Conservation (phyloP, 441 rosid species). For the Gossypium davidsonii region DNA sequence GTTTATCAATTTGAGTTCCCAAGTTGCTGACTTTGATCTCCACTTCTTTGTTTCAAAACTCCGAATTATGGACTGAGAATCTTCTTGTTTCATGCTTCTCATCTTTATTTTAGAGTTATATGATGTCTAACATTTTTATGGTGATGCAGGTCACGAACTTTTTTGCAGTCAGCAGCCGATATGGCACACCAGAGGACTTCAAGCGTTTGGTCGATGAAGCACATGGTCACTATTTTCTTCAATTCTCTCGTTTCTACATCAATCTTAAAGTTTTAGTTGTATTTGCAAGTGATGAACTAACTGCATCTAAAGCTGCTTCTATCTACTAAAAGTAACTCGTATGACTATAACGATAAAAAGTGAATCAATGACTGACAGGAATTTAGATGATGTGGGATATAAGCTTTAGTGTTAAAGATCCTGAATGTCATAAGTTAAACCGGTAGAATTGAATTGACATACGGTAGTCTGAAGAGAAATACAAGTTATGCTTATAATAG, state of each 20-base stretch:
- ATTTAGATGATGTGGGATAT: neutral
- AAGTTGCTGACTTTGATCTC: neutral
- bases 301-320: neutral
- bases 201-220: slow-evolving; percentile 91
- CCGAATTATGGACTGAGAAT: neutral
- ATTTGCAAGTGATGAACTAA: slow-evolving; percentile 8
- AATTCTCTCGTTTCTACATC: neutral
- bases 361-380: neutral
- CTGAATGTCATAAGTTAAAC: neutral
- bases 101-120: slow-evolving; percentile 5
- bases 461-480: neutral
- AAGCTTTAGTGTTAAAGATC: neutral
- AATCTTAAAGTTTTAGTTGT: neutral
- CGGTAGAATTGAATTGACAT: neutral
- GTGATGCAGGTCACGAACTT: slow-evolving; percentile 76
- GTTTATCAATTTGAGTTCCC: slow-evolving; percentile 3
- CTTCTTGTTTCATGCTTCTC: neutral
- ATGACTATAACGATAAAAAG: neutral
- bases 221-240: slow-evolving; percentile 53
- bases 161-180: slow-evolving; percentile 88
- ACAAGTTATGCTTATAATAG: neutral
- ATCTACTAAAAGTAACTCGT: neutral
- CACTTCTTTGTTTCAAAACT: slow-evolving; percentile 4
- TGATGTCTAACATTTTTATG: slow-evolving; percentile 17
- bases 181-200: slow-evolving; percentile 94